Evolutionary conservation across 2,329 filamentous ascomycete species (phyloP).

Genomic region (Colletotrichum orbiculare): DNA sequence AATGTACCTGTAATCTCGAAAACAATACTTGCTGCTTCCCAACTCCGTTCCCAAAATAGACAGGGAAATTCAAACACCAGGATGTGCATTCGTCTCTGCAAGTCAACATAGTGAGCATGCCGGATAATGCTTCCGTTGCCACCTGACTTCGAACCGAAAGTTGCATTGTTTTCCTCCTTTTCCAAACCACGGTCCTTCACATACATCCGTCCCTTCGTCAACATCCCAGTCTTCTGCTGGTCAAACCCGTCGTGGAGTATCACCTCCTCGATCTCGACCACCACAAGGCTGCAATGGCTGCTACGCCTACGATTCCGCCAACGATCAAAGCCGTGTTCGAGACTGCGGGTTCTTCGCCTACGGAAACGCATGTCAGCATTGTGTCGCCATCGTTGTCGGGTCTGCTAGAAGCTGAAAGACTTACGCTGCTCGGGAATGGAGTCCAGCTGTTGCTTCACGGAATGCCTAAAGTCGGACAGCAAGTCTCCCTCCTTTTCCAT

Average conservation of each 20-base stretch:
- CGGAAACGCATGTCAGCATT: background rate
- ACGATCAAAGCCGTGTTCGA: conserved; percentile 46
- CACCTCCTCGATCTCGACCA: conserved; percentile 15
- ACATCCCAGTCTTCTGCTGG: conserved; percentile 12
- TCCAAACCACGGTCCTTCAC: background rate
- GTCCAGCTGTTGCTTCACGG: conserved; percentile 50
- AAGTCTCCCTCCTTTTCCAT: conserved; percentile 65
- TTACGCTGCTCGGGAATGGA: conserved; percentile 46
- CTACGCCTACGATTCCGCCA: conserved; percentile 50
- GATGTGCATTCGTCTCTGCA: background rate
- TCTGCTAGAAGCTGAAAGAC: conserved; percentile 31
- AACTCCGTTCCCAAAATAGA: conserved; percentile 11
- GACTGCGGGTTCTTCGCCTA: conserved; percentile 46
- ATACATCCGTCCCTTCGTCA: background rate
- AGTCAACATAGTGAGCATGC: conserved; percentile 10
- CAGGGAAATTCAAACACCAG: background rate
- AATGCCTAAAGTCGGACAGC: conserved; percentile 53
- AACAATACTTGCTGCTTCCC: conserved; percentile 12
- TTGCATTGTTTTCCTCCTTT: background rate
- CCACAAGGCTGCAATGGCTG: conserved; percentile 44
- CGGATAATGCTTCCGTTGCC: conserved; percentile 8
- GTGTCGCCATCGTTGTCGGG: conserved; percentile 37
- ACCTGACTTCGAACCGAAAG: background rate
- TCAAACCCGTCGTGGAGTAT: conserved; percentile 1
- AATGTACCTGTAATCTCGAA: too few species aligned